Percentiles rank a stretch among this genome's conserved stretches.
Evolutionary conservation across 163 green algal species (phyloP).

Genomic region (Volvox carteri): DNA sequence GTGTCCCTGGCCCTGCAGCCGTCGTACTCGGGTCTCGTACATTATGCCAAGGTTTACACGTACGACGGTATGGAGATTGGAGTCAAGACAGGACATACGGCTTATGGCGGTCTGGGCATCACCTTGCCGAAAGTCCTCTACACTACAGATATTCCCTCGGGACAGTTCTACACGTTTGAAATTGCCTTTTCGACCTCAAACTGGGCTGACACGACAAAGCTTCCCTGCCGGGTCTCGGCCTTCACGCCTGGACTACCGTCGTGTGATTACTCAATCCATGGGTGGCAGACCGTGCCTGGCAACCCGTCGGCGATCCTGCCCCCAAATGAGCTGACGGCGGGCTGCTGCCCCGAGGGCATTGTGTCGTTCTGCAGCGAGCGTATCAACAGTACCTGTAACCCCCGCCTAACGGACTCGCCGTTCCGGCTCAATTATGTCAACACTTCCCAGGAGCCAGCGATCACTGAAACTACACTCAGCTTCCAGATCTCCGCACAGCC

Average conservation of each 20-base stretch:
- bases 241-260: conserved; percentile 47
- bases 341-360: conserved; percentile 63
- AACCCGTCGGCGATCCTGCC: conserved; percentile 6
- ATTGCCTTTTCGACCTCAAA: conserved; percentile 30
- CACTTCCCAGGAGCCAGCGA: neutral
- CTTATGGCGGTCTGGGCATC: conserved; percentile 43
- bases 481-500: conserved; percentile 25
- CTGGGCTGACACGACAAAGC: conserved; percentile 51
- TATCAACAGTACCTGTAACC: conserved; percentile 50
- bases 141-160: conserved; percentile 39
- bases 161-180: conserved; percentile 51
- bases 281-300: conserved; percentile 60
- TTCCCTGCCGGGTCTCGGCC: conserved; percentile 52
- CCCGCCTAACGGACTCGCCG: conserved; percentile 31
- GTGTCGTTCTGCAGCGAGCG: conserved; percentile 55
- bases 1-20: conserved; percentile 46
- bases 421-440: conserved; percentile 57
- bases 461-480: neutral
- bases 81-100: neutral
- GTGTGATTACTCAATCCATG: conserved; percentile 65
- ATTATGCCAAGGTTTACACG: conserved; percentile 42
- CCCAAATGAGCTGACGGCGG: conserved; percentile 4
- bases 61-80: conserved; percentile 19
- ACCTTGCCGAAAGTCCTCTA: conserved; percentile 40
- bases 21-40: neutral